These are phyloP conservation scores for Geranomyces variabilis DNA, from an alignment of 192 early-diverging fungal species.

Conservation along the genomic window DNA sequence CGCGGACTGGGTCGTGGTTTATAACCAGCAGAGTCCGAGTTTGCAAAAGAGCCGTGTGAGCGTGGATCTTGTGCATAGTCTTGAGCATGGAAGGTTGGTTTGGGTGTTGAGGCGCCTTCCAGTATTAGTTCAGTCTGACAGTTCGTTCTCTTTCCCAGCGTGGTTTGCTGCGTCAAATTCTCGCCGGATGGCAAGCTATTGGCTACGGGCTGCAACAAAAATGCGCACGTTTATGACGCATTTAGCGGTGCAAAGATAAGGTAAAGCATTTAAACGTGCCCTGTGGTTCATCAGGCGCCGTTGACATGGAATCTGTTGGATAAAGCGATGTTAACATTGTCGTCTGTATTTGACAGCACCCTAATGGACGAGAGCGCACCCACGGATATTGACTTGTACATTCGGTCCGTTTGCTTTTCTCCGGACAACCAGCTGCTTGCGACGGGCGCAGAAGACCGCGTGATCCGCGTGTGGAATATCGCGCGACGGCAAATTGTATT, in stretches of 20 bases:
- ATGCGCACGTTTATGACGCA: conserved; percentile 88
- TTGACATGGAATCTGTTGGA: too few relatives aligned
- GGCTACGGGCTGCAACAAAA: conserved; percentile 92
- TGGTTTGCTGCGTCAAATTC: conserved; percentile 97
- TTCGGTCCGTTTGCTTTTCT: conserved; percentile 94
- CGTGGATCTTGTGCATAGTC: conserved; percentile 46
- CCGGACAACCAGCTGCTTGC: conserved; percentile 89
- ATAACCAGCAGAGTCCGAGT: conserved; percentile 41
- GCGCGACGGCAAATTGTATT: conserved; percentile 30
- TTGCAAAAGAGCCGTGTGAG: conserved; percentile 31
- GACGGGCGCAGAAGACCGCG: conserved; percentile 95
- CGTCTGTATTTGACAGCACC: conserved; percentile 48
- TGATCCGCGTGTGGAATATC: conserved; percentile 80
- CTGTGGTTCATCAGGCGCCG: background rate
- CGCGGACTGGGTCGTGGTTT: conserved; percentile 85
- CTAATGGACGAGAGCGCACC: conserved; percentile 77
- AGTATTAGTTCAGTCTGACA: too few relatives aligned
- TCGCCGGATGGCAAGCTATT: conserved; percentile 89
- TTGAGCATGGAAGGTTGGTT: conserved; percentile 61
- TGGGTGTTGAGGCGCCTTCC: conserved; percentile 4
- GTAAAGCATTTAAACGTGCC: conserved; percentile 43
- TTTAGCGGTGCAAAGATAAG: conserved; percentile 69
- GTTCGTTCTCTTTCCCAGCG: conserved; percentile 55
- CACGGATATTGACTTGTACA: conserved; percentile 87
- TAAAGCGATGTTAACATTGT: background rate